Evolutionary conservation across 2,329 filamentous ascomycete genomes (phyloP), one percentile per base, ranked within the genome.

Genomic region (Diaporthe sp.): DNA sequence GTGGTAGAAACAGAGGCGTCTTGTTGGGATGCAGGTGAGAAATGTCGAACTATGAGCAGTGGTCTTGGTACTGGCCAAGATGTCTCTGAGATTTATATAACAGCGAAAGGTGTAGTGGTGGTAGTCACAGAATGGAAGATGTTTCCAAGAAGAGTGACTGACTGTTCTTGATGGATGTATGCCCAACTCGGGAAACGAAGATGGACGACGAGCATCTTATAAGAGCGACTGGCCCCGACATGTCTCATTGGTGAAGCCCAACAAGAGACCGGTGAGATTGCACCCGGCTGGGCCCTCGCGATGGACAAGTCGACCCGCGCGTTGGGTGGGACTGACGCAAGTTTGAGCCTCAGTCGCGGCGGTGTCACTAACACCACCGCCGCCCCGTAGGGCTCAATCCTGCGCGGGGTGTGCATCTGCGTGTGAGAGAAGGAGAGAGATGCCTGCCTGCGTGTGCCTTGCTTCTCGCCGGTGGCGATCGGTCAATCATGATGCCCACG

Each of bases 331-430:
- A 51, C 39, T 39, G 71, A 44, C 44, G 22, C 71, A 60, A 34
- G 34, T 42, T 62, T 73, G 71, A 73, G 71, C 71, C 71, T 62
- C 71, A 73, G 71, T 73, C 46, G 46, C 44, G n/a, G 65, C 71
- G 71, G 71, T 73, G 58, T 73, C 71, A 73, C 71, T 73, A 73
- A 73, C 71, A 73, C 62, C 4, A 28, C 25, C 4, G 37, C 58
- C 42, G 61, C 74, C 74, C 60, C 34, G 37, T 74, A 76, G 65
- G 74, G 74, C 74, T 55, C 53, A 34, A 42, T 46, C n/a, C 44
- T 61, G 65, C 46, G 65, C 65, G 65, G 65, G 65, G 65, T 37
- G 39, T 37, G 42, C 19, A 19, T 44, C 42, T 62, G 60, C 39
- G 39, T 9, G 60, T 62, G 37, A 42, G 34, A 61, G 34, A 39